Evolutionary conservation across 139 green algal species (phyloP).

Genomic region (Closterium sp.): DNA sequence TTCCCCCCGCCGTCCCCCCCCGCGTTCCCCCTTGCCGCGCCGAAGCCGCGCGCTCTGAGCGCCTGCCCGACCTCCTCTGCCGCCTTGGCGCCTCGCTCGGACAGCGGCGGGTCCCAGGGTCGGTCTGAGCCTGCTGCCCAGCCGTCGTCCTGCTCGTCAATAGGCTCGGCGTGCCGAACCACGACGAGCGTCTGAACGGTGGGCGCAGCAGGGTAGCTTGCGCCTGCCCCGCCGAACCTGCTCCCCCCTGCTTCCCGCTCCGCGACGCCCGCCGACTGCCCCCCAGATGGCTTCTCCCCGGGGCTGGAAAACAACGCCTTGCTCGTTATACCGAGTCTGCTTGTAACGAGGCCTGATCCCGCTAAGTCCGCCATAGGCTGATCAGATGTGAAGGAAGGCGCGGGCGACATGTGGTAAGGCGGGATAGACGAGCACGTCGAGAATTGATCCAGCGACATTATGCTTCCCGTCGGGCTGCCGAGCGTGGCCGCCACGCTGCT

Average conservation of each 20-base stretch:
- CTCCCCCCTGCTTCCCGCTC: background rate
- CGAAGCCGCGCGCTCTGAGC: conserved; percentile 3
- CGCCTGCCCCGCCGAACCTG: background rate
- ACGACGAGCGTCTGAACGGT: conserved; percentile 38
- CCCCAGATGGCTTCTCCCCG: background rate
- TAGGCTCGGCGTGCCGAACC: conserved; percentile 43
- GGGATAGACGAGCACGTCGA: background rate
- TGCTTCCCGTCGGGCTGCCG: background rate
- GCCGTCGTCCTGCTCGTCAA: conserved; percentile 13
- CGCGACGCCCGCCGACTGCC: background rate
- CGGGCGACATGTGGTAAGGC: background rate
- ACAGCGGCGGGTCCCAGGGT: conserved; percentile 50
- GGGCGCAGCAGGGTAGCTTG: background rate
- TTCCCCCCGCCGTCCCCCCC: background rate
- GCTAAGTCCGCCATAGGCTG: background rate
- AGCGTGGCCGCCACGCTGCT: background rate
- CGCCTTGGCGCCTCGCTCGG: conserved; percentile 7
- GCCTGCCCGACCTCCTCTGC: conserved; percentile 17
- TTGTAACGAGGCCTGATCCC: background rate
- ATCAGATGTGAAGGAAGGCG: background rate
- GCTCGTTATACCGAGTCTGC: background rate
- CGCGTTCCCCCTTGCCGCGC: background rate
- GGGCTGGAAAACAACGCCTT: background rate
- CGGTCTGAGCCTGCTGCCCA: conserved; percentile 20
- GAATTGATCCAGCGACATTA: background rate